Conservation (phyloP, 2,329 filamentous ascomycete species). For the Colletotrichum filicis region DNA sequence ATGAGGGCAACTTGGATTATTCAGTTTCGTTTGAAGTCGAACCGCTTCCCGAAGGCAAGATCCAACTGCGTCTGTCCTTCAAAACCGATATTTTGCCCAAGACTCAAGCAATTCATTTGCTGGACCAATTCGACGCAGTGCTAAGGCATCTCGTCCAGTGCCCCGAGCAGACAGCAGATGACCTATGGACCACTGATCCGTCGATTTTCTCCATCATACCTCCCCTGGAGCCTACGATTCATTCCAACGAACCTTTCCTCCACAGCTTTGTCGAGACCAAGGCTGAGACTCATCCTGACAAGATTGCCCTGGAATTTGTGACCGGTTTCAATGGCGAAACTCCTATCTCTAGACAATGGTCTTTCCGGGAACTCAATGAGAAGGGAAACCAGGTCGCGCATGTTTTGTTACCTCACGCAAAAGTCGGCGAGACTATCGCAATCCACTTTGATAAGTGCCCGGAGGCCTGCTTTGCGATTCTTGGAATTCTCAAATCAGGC, state of each 20-base stretch:
- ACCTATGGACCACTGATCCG: constrained; percentile 46
- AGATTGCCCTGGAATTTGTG: constrained; percentile 81
- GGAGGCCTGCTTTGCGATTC: constrained; percentile 83
- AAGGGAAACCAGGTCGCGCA: constrained; percentile 80
- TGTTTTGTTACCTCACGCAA: constrained; percentile 63
- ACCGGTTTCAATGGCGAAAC: constrained; percentile 59
- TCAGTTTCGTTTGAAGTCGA: constrained; percentile 84
- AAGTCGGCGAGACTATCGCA: constrained; percentile 72
- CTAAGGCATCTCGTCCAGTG: constrained; percentile 68
- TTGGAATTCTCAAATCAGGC: constrained; percentile 85
- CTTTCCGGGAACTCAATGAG: constrained; percentile 76
- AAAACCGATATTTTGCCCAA: constrained; percentile 71
- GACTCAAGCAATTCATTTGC: constrained; percentile 73
- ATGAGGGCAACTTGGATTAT: constrained; percentile 80
- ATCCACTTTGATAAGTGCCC: constrained; percentile 88
- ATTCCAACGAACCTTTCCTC: constrained; percentile 68
- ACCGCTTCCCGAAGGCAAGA: constrained; percentile 54
- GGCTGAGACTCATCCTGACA: constrained; percentile 65
- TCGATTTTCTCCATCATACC: constrained; percentile 74
- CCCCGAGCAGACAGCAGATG: constrained; percentile 52
- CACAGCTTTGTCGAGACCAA: constrained; percentile 83
- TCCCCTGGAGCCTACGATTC: constrained; percentile 66
- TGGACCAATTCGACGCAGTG: constrained; percentile 77
- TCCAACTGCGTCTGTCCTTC: constrained; percentile 76
- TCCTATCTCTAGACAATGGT: constrained; percentile 70